phyloP scores from a whole-genome alignment of 2,329 filamentous ascomycete species.

The Pezicula carpinea region DNA sequence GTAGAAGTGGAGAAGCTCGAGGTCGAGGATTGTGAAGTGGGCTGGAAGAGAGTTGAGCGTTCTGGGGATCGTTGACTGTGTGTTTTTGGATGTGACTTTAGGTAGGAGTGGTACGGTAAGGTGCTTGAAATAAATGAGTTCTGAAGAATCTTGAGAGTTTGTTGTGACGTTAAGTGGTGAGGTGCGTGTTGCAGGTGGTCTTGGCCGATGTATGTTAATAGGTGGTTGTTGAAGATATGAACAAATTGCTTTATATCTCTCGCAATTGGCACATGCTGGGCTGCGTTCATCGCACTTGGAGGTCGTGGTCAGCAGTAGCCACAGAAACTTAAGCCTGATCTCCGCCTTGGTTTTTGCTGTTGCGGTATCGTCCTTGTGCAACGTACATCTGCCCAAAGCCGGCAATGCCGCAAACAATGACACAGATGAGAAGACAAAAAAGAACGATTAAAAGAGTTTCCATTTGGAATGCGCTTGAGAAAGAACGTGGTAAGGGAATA shows the following conservation, averaged over 20 bases:
- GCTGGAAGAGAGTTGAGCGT: background rate
- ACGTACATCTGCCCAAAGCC: slow-evolving; percentile 10
- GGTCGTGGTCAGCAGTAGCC: background rate
- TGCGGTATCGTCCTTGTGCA: background rate
- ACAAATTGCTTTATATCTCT: background rate
- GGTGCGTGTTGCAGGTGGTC: background rate
- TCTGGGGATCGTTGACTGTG: background rate
- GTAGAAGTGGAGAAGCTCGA: slow-evolving; percentile 36
- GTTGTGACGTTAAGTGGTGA: background rate
- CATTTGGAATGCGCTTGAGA: slow-evolving; percentile 1
- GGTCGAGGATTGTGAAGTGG: slow-evolving; percentile 21
- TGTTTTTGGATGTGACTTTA: background rate
- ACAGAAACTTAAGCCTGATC: background rate
- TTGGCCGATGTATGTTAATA: background rate
- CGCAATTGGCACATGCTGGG: background rate
- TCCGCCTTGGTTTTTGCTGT: background rate
- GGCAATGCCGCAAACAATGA: slow-evolving; percentile 7
- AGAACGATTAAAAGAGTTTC: slow-evolving; percentile 3
- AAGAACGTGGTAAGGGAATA: background rate
- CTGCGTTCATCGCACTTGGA: slow-evolving; percentile 1
- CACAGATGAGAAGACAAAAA: background rate
- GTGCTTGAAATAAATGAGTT: background rate
- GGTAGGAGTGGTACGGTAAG: background rate
- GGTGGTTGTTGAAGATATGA: slow-evolving; percentile 2
- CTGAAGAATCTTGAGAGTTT: background rate